These are phyloP conservation scores for Babesia bigemina DNA, from an alignment of 169 alveolate species.

Conservation along the genomic window DNA sequence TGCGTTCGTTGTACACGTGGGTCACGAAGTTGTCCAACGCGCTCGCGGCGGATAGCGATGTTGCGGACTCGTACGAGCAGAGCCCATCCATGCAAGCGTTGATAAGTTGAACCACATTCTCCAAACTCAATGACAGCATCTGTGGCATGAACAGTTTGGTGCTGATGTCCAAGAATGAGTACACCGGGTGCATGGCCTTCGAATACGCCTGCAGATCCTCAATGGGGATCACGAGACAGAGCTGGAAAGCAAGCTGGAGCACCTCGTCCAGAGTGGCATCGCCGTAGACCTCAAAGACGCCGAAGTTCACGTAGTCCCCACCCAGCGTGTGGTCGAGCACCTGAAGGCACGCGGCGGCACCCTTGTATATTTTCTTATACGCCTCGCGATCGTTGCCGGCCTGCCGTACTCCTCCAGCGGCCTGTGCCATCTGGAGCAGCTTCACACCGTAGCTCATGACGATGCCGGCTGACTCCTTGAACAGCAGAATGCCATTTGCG, in stretches of 20 bases:
- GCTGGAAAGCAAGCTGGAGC: slow-evolving; percentile 84
- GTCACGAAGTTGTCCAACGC: slow-evolving; percentile 79
- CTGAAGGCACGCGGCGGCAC: slow-evolving; percentile 85
- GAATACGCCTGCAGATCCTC: slow-evolving; percentile 83
- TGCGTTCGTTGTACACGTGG: slow-evolving; percentile 66
- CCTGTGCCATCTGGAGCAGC: slow-evolving; percentile 46
- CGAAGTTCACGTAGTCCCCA: slow-evolving; percentile 91
- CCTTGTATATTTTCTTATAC: slow-evolving; percentile 89
- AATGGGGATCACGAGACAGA: slow-evolving; percentile 88
- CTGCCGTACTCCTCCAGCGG: not conserved
- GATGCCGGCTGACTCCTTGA: slow-evolving; percentile 86
- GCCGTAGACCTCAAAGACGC: slow-evolving; percentile 90
- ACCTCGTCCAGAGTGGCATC: slow-evolving; percentile 89
- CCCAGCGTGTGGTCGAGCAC: slow-evolving; percentile 88
- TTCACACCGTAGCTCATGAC: slow-evolving; percentile 77
- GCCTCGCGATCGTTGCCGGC: slow-evolving; percentile 61
- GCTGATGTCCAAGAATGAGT: slow-evolving; percentile 86
- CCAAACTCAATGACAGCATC: slow-evolving; percentile 62
- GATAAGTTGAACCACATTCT: slow-evolving; percentile 70
- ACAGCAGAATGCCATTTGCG: slow-evolving; percentile 90
- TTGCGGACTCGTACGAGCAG: slow-evolving; percentile 75
- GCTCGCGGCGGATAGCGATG: slow-evolving; percentile 72
- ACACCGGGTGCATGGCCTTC: slow-evolving; percentile 84
- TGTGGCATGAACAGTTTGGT: slow-evolving; percentile 84
- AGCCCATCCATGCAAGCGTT: slow-evolving; percentile 76